Conservation (phyloP, 2,329 filamentous ascomycete genomes). For the Phialophora expanda region DNA sequence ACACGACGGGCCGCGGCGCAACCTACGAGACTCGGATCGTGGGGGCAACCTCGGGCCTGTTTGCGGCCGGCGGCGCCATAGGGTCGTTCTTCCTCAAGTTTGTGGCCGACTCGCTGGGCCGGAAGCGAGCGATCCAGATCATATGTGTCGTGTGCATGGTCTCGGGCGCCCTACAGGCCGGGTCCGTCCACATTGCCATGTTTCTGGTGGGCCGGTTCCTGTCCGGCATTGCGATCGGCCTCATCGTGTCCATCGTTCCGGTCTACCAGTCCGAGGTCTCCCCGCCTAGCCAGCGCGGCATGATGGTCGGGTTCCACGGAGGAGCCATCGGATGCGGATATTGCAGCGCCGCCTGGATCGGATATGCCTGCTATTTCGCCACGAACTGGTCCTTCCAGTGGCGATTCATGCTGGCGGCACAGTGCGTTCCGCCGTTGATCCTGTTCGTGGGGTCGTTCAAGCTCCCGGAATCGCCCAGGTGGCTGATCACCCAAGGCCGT, state of each 20-base stretch:
- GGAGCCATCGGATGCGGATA: conserved; percentile 42
- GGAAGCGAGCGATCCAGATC: conserved; percentile 32
- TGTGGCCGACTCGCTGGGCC: conserved; percentile 23
- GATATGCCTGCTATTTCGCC: conserved; percentile 39
- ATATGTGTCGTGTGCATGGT: conserved; percentile 34
- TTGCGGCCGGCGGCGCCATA: no score
- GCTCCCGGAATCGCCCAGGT: conserved; percentile 41
- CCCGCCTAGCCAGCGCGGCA: conserved; percentile 44
- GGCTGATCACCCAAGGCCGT: conserved; percentile 37
- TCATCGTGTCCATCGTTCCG: conserved; percentile 29
- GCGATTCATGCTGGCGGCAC: conserved; percentile 32
- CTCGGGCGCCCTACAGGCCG: conserved; percentile 34
- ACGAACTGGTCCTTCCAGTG: conserved; percentile 36
- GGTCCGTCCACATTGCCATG: conserved; percentile 30
- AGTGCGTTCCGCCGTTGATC: conserved; percentile 9
- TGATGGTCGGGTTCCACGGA: conserved; percentile 38
- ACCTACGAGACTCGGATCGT: no score
- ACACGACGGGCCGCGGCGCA: no score
- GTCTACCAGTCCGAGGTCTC: conserved; percentile 61
- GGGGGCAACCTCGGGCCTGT: no score
- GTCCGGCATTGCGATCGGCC: conserved; percentile 32
- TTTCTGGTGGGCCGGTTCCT: conserved; percentile 31
- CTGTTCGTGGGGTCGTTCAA: conserved; percentile 17
- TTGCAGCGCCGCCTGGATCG: conserved; percentile 36
- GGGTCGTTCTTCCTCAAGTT: no score